Conservation (phyloP, 352 stramenopile genomes). For the Phytophthora brassicae region DNA sequence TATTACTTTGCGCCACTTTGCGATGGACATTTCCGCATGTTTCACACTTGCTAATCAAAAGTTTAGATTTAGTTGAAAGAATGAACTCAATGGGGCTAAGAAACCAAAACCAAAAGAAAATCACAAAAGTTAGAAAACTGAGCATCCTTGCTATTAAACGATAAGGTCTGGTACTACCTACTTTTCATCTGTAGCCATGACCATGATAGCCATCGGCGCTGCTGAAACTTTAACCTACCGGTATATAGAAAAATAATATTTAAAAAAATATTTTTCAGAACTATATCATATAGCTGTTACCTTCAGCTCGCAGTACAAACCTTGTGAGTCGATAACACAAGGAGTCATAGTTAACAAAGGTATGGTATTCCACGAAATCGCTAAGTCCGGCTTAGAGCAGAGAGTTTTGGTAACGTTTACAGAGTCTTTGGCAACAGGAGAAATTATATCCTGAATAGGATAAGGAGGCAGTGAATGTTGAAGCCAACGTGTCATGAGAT, state of each 20-base stretch:
- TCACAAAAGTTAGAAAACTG: background rate
- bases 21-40: slow-evolving; percentile 27
- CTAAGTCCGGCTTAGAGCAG: background rate
- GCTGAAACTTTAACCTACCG: slow-evolving; percentile 36
- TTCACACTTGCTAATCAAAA: slow-evolving; percentile 42
- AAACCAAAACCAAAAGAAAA: slow-evolving; percentile 4
- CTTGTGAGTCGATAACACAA: slow-evolving; percentile 27
- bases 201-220: slow-evolving; percentile 48
- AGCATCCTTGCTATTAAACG: too few species aligned
- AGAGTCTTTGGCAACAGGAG: slow-evolving; percentile 2
- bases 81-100: slow-evolving; percentile 46
- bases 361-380: slow-evolving; percentile 34
- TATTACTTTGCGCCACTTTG: slow-evolving; percentile 32
- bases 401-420: background rate
- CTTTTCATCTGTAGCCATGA: slow-evolving; percentile 47
- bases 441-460: background rate
- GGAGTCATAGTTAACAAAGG: slow-evolving; percentile 40
- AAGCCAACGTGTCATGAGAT: slow-evolving; percentile 42
- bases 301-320: slow-evolving; percentile 53
- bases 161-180: slow-evolving; percentile 23
- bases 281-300: slow-evolving; percentile 1
- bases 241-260: background rate
- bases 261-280: background rate
- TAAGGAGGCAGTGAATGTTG: slow-evolving; percentile 34
- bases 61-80: slow-evolving; percentile 48